Evolutionary conservation across 257 asterid genomes (phyloP), one percentile per base, ranked within the genome.

Genomic region (Verbascum thapsus): DNA sequence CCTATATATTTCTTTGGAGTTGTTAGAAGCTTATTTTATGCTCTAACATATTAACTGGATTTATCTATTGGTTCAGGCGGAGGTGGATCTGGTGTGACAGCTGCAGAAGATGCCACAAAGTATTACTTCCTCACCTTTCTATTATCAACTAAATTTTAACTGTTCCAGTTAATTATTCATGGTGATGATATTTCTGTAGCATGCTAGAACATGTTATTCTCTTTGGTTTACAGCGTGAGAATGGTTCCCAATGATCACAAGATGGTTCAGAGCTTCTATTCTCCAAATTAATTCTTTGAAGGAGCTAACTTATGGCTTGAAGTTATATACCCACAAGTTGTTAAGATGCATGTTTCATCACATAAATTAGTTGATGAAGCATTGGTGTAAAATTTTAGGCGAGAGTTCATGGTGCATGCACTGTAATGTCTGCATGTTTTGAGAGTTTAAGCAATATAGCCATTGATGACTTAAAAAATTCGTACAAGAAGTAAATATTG

Each of bases 61-160:
- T 67, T 65, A 30, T 62, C 8, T 65, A 41, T 74, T 85, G 63
- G 37, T 66, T 66, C 78, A 88, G 96, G 90, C 78, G 85, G 79
- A 51, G 76, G 81, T 65, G 85, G 85, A 78, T 66, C 94, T 39
- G 83, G 82, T 17, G 67, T 51, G 72, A 70, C 85, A 37, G 77
- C 85, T 44, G 74, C 90, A 35, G 88, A 85, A 42, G 98, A 91
- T 67, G 91, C 91, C 19, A 91, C 98, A 73, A 91, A 91, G 98
- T 91, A 91, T 68, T 13, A 26, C 32, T 5, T 26, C 64, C 32
- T 26, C 32, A 1, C 32, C 58, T 60, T 69, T 63, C 67, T 70
- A 70, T 53, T 26, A 35, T 52, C 37, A 19, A 2, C 5, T 1
- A 26, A 9, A 44, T 59, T 69, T 10, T 53, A 53, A 17, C 22